Base-by-base conservation (phyloP, 768 basidiomycete genomes). In the Galerina sulciceps region DNA sequence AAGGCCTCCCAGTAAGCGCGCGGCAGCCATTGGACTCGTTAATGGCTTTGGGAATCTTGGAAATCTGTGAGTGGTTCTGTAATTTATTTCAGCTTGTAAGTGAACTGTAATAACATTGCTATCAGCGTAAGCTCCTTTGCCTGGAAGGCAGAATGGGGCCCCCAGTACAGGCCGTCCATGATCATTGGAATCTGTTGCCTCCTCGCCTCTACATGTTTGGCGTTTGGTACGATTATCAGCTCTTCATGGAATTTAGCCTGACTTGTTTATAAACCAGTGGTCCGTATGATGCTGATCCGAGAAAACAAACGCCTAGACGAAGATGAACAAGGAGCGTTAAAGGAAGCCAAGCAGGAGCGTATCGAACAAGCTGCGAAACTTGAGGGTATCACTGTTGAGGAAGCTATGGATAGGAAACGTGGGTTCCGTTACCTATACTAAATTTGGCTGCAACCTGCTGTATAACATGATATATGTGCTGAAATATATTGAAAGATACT, bases 1-100 rank as follows among this genome's bases (percentile, higher is more conserved):
- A 13, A 78, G 87, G 4, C 86, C 87, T 38, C 86, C 86, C 3
- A 55, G 43, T n/a, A 55, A 55, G 37, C 54, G 54, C 13, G 54
- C 54, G 3, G 54, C 54, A 11, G 47, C 44, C 22, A 55, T 55
- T 22, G 54, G 54, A 38, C n/a, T 55, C 13, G 54, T 55, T 4
- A 55, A 55, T 20, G 54, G 54, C n/a, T 55, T 55, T 36, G 54
- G 54, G 20, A 55, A 55, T 23, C 45, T 55, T 45, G 54, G 54
- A 46, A 55, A 55, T 46, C 44, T 55, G 54, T 55, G 37, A 55
- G 54, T 55, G 26, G 26, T 31, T 31, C 26, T 31, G 26, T 3
- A 31, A 31, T 31, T 31, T 4, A 31, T n/a, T n/a, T n/a, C n/a
- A n/a, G 5, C 26, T 31, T 31, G 26, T 31, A 5, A 8, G 4